A percentile compares a stretch with the other conserved stretches of the same genome.
Conservation (phyloP, 192 early-diverging fungal species). For the Backusella psychrophila region DNA sequence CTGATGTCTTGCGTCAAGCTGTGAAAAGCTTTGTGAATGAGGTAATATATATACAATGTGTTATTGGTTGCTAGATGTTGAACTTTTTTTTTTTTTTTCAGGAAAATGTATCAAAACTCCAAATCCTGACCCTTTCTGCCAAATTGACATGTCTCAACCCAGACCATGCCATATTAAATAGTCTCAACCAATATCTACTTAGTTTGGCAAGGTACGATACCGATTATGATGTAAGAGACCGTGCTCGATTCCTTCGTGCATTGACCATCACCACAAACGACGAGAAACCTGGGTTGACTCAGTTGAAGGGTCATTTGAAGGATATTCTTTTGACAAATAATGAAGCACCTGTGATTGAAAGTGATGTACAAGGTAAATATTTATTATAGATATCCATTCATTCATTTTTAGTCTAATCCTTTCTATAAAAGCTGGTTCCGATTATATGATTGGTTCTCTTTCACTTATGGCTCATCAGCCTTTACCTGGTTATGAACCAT, state of each 20-base stretch:
- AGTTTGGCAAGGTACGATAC: constrained; percentile 89
- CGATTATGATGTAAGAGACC: constrained; percentile 88
- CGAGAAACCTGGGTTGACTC: constrained; percentile 17
- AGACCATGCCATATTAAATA: constrained; percentile 38
- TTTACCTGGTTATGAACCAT: constrained; percentile 67
- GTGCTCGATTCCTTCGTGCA: constrained; percentile 70
- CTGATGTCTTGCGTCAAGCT: constrained; percentile 79
- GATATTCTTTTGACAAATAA: constrained; percentile 61
- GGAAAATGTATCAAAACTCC: constrained; percentile 71
- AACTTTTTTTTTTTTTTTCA: too few species aligned
- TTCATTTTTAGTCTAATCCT: too few species aligned
- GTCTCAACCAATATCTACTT: constrained; percentile 73
- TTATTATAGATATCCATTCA: too few species aligned
- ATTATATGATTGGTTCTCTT: constrained; percentile 65
- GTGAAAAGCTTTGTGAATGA: constrained; percentile 59
- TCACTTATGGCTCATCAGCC: constrained; percentile 58
- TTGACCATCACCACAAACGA: constrained; percentile 18
- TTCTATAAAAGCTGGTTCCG: constrained; percentile 6
- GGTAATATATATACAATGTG: constrained; percentile 37
- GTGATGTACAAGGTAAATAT: constrained; percentile 42
- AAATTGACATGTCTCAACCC: constrained; percentile 59
- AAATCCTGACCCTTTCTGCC: constrained; percentile 78
- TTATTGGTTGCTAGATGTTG: too few species aligned
- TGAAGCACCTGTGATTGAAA: constrained; percentile 48
- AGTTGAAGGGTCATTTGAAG: constrained; percentile 51